Base-by-base conservation (phyloP, 345 rosid genomes). In the Syzygium aromaticum region DNA sequence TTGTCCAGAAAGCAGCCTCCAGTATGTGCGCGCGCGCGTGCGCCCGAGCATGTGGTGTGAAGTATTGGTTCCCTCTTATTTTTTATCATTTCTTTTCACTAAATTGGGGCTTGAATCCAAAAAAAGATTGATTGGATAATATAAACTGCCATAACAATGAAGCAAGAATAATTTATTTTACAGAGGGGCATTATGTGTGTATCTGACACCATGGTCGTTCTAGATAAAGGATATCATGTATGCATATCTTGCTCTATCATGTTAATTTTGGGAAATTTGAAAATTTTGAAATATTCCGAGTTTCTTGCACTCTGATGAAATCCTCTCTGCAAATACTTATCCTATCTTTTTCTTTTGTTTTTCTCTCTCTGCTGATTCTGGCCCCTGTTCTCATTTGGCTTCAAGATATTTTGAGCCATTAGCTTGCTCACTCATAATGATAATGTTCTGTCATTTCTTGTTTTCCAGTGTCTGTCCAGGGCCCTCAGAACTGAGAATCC, bases 401-500 rank as follows among this genome's bases (percentile, higher is more conserved):
- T 30, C 73, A 33, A 83, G 52, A 43, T n/a, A 54, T 78, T 51
- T 73, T 77, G 43, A 54, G 57, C 14, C 73, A 86, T 84, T 77
- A 77, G 61, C 52, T 85, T 83, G 52, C 77, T 85, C 43, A 21
- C 25, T 85, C 84, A 73, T 38, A 52, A 52, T 82, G 84, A 82
- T 28, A 49, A 73, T 73, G 80, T 63, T 63, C 77, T 9, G 49
- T 17, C 80, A 73, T 9, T 73, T 33, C 49, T 73, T 0, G 25
- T 33, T 73, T 19, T 63, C 51, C 90, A 98, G 99, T 98, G 99
- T 90, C 92, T 98, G 52, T 95, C 99, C 46, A 90, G 96, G 90
- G 99, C 98, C 85, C 87, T 96, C 28, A 93, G 98, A 92, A 92
- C 91, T 53, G 99, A 98, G 93, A 94, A 98, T 87, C 95, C 98